Percentiles rank a stretch among this genome's conserved stretches.
phyloP scores from a whole-genome alignment of 148 eudicot species.

The Vaccinium myrtillus region DNA sequence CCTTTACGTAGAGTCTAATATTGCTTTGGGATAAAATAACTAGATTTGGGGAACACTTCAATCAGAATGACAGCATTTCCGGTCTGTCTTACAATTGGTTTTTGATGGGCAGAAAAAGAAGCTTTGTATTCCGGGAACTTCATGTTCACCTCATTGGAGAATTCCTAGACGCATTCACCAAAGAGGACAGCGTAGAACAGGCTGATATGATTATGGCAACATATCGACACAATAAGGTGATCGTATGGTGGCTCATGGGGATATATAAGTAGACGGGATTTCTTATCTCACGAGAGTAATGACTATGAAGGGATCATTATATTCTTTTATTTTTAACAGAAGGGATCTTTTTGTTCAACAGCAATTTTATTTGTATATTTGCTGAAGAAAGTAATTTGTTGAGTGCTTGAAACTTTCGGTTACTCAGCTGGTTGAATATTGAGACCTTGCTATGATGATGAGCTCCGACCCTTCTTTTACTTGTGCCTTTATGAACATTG shows the following conservation, averaged over 20 bases:
- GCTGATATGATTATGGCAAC: neutral
- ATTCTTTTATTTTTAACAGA: neutral
- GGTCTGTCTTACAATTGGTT: conserved; percentile 1
- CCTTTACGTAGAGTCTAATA: neutral
- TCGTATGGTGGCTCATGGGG: neutral
- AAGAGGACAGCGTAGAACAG: neutral
- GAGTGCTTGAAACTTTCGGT: neutral
- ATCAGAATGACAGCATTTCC: neutral
- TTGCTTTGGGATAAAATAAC: neutral
- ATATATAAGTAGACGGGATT: neutral
- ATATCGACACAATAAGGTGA: neutral
- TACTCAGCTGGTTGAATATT: neutral
- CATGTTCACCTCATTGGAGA: conserved; percentile 42
- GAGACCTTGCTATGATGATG: neutral
- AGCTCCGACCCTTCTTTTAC: neutral
- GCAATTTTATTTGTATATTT: neutral
- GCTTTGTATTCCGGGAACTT: conserved; percentile 53
- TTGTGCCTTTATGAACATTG: no score
- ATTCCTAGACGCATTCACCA: neutral
- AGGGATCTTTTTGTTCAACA: neutral
- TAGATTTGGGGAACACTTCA: neutral
- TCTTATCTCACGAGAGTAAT: neutral
- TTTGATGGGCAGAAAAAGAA: conserved; percentile 43
- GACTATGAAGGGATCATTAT: neutral
- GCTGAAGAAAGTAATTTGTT: neutral